Base-by-base conservation (phyloP, 805 yeast species). In the Candida glaebosa region DNA sequence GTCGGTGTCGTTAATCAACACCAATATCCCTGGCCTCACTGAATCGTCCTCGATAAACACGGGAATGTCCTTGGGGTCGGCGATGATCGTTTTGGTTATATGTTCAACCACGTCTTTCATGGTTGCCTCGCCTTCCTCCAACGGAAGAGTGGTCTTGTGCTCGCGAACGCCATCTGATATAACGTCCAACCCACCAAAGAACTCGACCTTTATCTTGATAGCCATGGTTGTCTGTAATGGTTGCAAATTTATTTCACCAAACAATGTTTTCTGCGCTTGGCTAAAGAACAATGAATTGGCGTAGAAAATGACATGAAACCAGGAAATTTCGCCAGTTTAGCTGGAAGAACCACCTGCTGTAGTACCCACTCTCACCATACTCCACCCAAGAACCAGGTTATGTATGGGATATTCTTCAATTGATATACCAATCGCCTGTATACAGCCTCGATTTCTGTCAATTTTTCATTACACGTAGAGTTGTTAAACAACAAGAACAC, bases 11-110 rank as follows among this genome's bases (percentile, higher is more conserved):
- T 91, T 91, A 47, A 91, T 84, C 42, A 91, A 72, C 7, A 93
- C 96, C 46, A 91, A 68, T 36, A 91, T 87, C 2, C 99, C 99
- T 0, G 98, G 96, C 38, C 98, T 79, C 10, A 88, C 81, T 1
- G 82, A 76, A 8, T 71, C 95, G 50, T 87, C 90, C 52, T 87
- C 93, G 5, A 90, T 71, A 54, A 91, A 89, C 9, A 89, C 84
- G 3, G 79, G 83, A 20, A 75, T 66, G 54, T 84, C 89, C 44
- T 77, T 78, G 25, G 78, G 69, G 46, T 84, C 79, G 19, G 70
- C 68, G 24, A 85, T 75, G 60, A 85, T 70, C 10, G 71, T 71
- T 5, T 65, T 63, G 5, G 76, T 69, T 31, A 89, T 76, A 39
- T 72, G 67, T 9, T 68, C 63, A 14, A 88, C 70, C 41, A 88